Evolutionary conservation across 345 rosid genomes (phyloP).

Genomic region (Hibiscus mutabilis): DNA sequence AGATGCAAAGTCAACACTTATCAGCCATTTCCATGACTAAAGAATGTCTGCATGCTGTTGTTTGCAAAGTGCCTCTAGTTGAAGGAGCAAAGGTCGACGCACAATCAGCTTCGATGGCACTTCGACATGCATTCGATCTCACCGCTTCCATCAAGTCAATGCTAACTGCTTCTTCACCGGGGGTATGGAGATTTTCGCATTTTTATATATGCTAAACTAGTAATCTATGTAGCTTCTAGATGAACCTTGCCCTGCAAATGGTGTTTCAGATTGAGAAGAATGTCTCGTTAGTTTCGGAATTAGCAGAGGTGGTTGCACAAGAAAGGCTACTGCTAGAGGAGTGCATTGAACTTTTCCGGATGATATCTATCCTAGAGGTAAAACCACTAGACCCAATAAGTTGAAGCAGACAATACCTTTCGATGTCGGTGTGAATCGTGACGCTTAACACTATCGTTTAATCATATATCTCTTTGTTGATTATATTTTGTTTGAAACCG

Average conservation of each 20-base stretch:
- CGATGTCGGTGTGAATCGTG: not conserved
- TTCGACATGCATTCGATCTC: conserved; percentile 47
- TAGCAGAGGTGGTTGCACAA: conserved; percentile 49
- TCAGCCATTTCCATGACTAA: conserved; percentile 44
- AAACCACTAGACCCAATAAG: not conserved
- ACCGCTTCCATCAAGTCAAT: conserved; percentile 38
- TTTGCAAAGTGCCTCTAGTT: conserved; percentile 54
- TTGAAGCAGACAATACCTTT: too few relatives aligned
- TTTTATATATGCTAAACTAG: not conserved
- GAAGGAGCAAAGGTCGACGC: conserved; percentile 62
- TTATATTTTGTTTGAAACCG: not conserved
- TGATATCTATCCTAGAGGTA: conserved; percentile 53
- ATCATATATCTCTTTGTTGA: not conserved
- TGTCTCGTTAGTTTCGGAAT: conserved; percentile 26
- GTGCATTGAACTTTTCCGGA: conserved; percentile 47
- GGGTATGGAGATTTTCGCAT: conserved; percentile 29
- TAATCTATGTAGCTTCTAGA: not conserved
- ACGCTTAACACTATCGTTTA: not conserved
- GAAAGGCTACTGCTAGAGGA: conserved; percentile 61
- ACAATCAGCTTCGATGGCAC: conserved; percentile 28
- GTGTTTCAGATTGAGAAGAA: conserved; percentile 31
- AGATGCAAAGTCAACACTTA: conserved; percentile 47
- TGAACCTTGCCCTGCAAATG: not conserved
- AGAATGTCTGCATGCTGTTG: conserved; percentile 47
- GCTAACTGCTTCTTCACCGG: conserved; percentile 24